Evolutionary conservation across 345 rosid genomes (phyloP).

Genomic region (Corymbia maculata): DNA sequence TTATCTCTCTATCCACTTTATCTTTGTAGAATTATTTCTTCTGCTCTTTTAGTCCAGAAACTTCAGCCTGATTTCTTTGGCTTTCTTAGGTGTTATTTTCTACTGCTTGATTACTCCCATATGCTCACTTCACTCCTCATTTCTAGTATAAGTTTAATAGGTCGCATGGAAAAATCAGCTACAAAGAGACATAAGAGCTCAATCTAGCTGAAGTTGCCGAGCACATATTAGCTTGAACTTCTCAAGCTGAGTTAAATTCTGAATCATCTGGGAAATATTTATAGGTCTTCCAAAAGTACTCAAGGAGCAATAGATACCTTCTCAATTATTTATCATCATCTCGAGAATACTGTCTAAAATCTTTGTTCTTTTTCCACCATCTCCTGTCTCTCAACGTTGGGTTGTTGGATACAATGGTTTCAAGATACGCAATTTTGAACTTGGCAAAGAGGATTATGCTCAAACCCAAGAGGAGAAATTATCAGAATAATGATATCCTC

Average conservation of each 20-base stretch:
- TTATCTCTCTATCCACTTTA: not conserved
- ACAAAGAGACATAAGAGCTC: not conserved
- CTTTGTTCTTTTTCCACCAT: accelerated
- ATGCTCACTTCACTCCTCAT: not conserved
- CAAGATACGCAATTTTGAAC: not conserved
- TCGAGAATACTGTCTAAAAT: not conserved
- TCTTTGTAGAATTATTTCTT: not conserved
- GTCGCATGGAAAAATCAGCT: accelerated
- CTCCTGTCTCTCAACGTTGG: not conserved
- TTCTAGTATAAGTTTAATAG: not conserved
- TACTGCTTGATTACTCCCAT: not conserved
- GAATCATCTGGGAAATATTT: no score
- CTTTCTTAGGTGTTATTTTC: not conserved
- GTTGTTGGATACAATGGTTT: not conserved
- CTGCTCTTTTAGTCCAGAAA: not conserved
- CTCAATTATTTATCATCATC: no score
- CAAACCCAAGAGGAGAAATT: not conserved
- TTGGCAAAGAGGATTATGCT: not conserved
- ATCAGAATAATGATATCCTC: not conserved
- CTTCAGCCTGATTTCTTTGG: not conserved
- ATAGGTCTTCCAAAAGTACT: not conserved
- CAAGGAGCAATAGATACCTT: accelerated
- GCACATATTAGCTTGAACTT: not conserved
- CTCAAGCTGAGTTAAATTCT: not conserved
- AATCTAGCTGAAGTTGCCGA: not conserved